A percentile compares a stretch with the other conserved stretches of the same genome.
Conservation (phyloP, 2,329 filamentous ascomycete genomes). For the Hymenoscyphus occultus region DNA sequence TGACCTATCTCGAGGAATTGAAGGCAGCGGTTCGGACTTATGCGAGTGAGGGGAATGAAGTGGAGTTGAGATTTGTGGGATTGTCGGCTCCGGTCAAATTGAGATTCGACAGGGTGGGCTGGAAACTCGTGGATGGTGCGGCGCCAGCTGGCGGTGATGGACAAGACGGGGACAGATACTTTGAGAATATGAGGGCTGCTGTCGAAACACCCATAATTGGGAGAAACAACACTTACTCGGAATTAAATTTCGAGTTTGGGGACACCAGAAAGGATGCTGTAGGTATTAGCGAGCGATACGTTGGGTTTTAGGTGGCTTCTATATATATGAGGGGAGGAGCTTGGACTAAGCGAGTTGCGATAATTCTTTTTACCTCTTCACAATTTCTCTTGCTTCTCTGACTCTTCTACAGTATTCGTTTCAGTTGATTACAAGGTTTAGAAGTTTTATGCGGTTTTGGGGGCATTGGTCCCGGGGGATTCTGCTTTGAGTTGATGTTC, state of each 20-base stretch:
- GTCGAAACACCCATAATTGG: conserved; percentile 7
- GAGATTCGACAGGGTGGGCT: conserved; percentile 17
- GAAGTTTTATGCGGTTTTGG: too few relatives aligned
- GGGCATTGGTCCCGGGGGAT: too few relatives aligned
- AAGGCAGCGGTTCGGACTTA: conserved; percentile 20
- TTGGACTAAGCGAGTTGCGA: not conserved
- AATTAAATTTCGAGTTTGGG: conserved; percentile 10
- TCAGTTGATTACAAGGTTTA: too few relatives aligned
- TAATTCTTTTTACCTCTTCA: too few relatives aligned
- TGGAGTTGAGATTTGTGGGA: conserved; percentile 27
- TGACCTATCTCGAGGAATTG: conserved; percentile 18
- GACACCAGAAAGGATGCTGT: not conserved
- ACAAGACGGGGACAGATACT: conserved; percentile 5
- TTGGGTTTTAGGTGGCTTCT: conserved; percentile 9
- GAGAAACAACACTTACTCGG: not conserved
- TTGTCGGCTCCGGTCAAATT: conserved; percentile 17
- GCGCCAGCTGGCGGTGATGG: conserved; percentile 7
- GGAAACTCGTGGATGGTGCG: conserved; percentile 9
- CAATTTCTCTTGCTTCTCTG: too few relatives aligned
- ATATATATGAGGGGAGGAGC: not conserved
- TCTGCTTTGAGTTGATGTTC: too few relatives aligned
- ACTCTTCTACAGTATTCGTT: too few relatives aligned
- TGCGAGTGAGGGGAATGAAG: conserved; percentile 14
- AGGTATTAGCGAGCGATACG: not conserved
- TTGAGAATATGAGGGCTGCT: conserved; percentile 9